Percentiles rank a stretch among this genome's conserved stretches.
These are phyloP conservation scores for Magnolia sinica DNA, from an alignment of 164 flowering plant genomes.

Conservation along the genomic window DNA sequence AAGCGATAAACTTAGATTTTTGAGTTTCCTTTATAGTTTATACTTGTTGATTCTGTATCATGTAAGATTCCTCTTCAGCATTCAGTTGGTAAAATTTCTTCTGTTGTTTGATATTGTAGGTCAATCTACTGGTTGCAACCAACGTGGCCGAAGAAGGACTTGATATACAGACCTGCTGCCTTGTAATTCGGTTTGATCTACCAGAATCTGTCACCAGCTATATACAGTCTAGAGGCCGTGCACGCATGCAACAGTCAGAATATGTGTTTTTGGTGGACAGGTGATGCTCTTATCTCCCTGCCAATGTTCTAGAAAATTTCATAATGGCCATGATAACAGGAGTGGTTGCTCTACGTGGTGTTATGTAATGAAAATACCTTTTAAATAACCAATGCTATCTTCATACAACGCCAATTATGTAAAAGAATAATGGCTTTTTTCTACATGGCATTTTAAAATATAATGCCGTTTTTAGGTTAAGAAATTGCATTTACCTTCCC, in stretches of 20 bases:
- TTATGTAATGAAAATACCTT: background rate
- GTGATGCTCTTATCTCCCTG: constrained; percentile 28
- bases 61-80: background rate
- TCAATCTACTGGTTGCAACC: constrained; percentile 92
- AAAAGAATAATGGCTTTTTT: background rate
- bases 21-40: no score
- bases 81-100: background rate
- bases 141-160: constrained; percentile 99
- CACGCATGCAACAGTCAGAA: constrained; percentile 94
- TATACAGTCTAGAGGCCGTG: constrained; percentile 97
- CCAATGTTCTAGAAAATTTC: background rate
- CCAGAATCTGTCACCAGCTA: constrained; percentile 93
- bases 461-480: background rate
- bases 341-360: background rate
- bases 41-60: no score
- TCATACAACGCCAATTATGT: background rate
- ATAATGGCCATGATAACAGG: background rate
- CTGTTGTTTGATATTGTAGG: constrained; percentile 34
- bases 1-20: no score
- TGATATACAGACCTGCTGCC: constrained; percentile 97
- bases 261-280: constrained; percentile 91
- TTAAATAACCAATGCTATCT: background rate
- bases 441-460: background rate
- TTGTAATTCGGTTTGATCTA: constrained; percentile 90
- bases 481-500: background rate